Conservation (phyloP, 208 protist genomes). For the Sergeia podlipaevii region DNA sequence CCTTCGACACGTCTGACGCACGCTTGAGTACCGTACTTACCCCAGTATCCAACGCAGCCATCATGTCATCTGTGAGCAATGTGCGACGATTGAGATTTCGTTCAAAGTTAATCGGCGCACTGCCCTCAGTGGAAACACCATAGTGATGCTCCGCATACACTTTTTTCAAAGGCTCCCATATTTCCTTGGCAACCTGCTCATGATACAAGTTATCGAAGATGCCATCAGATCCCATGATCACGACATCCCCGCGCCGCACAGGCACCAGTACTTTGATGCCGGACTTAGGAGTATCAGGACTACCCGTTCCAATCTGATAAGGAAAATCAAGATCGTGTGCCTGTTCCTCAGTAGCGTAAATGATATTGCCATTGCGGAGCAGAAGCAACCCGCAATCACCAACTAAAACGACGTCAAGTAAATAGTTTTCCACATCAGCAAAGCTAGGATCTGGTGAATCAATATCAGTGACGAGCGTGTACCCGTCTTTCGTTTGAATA, state of each 20-base stretch:
- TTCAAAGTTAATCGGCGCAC: constrained; percentile 4
- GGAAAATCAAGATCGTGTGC: constrained; percentile 62
- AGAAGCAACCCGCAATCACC: constrained; percentile 64
- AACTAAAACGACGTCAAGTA: constrained; percentile 55
- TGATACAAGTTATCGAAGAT: constrained; percentile 75
- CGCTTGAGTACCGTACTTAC: constrained; percentile 28
- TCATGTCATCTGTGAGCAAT: constrained; percentile 32
- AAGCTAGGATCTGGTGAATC: neutral
- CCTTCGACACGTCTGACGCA: constrained; percentile 27
- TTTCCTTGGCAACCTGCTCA: constrained; percentile 19
- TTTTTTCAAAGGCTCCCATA: constrained; percentile 33
- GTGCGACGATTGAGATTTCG: constrained; percentile 16
- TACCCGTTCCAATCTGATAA: constrained; percentile 62
- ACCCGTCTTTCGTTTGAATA: constrained; percentile 35
- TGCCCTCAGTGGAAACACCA: neutral
- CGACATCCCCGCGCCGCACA: constrained; percentile 46
- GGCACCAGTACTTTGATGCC: constrained; percentile 33
- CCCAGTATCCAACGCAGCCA: constrained; percentile 32
- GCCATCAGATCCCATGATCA: constrained; percentile 69
- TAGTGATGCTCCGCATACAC: constrained; percentile 28
- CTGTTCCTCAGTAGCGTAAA: constrained; percentile 52
- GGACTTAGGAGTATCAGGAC: constrained; percentile 41
- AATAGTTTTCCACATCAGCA: constrained; percentile 19
- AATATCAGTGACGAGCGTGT: no score
- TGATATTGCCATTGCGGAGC: constrained; percentile 37